Evolutionary conservation across 2,329 filamentous ascomycete species (phyloP).

Genomic region (Dactylellina sp.): DNA sequence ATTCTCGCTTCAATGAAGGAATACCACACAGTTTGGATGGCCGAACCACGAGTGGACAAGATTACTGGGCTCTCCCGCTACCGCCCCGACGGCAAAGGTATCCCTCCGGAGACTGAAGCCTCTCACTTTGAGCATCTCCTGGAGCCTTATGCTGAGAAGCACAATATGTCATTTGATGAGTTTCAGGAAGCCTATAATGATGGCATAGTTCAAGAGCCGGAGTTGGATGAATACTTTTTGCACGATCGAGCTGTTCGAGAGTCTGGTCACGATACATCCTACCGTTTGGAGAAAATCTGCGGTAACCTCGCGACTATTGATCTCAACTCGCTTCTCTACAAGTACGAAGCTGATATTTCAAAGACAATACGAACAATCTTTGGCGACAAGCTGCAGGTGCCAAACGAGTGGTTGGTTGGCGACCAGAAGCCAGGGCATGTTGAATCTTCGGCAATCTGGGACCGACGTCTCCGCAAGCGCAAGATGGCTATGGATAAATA

Average conservation of each 20-base stretch:
- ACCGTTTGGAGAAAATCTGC: slow-evolving; percentile 87
- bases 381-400: slow-evolving; percentile 82
- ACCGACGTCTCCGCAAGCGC: slow-evolving; percentile 84
- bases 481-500: slow-evolving; percentile 90
- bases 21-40: slow-evolving; percentile 89
- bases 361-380: slow-evolving; percentile 86
- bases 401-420: slow-evolving; percentile 80
- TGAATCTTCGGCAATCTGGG: slow-evolving; percentile 88
- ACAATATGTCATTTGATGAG: slow-evolving; percentile 82
- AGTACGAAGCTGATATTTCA: slow-evolving; percentile 95
- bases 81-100: slow-evolving; percentile 82
- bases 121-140: slow-evolving; percentile 87
- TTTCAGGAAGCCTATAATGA: slow-evolving; percentile 92
- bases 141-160: slow-evolving; percentile 83
- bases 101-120: slow-evolving; percentile 91
- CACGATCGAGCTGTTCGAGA: slow-evolving; percentile 96
- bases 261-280: slow-evolving; percentile 95
- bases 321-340: slow-evolving; percentile 93
- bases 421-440: slow-evolving; percentile 74
- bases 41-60: slow-evolving; percentile 80
- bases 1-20: slow-evolving; percentile 96
- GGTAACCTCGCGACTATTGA: slow-evolving; percentile 93
- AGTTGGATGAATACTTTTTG: slow-evolving; percentile 93
- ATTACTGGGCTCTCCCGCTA: slow-evolving; percentile 85
- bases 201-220: slow-evolving; percentile 80